phyloP scores from a whole-genome alignment of 805 yeast species.

The Candida boidinii region DNA sequence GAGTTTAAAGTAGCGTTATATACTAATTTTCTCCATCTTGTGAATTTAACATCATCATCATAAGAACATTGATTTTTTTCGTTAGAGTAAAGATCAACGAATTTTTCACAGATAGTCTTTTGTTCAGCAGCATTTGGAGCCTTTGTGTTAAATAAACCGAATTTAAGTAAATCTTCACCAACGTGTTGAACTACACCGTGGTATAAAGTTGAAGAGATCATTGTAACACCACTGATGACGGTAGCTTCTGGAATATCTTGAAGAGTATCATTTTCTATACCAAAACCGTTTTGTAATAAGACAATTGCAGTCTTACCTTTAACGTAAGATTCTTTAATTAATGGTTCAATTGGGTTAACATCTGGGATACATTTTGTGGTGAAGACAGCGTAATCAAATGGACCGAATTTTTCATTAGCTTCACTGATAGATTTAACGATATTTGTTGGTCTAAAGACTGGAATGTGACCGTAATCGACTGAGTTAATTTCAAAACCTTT shows the following conservation, averaged over 20 bases:
- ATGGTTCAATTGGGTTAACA: conserved; percentile 35
- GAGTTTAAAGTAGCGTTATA: conserved; percentile 41
- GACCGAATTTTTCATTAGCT: conserved; percentile 30
- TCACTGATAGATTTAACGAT: conserved; percentile 34
- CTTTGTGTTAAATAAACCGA: conserved; percentile 27
- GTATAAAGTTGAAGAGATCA: conserved; percentile 26
- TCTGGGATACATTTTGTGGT: conserved; percentile 64
- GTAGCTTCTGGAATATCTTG: conserved; percentile 24
- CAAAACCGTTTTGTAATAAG: conserved; percentile 32
- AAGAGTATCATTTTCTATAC: conserved; percentile 27
- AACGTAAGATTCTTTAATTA: conserved; percentile 17
- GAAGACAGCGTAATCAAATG: conserved; percentile 49
- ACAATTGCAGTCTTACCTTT: conserved; percentile 24
- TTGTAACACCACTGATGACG: conserved; percentile 31
- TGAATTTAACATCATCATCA: conserved; percentile 29
- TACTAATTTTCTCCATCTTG: conserved; percentile 38
- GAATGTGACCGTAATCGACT: conserved; percentile 48
- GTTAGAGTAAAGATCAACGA: conserved; percentile 25
- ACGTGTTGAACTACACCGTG: conserved; percentile 25
- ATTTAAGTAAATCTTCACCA: conserved; percentile 22
- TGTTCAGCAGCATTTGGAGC: conserved; percentile 17
- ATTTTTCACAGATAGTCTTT: conserved; percentile 21
- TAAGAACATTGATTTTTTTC: conserved; percentile 19
- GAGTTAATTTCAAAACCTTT: conserved; percentile 56
- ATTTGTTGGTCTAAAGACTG: conserved; percentile 44